Evolutionary conservation across 768 basidiomycete genomes (phyloP).

Genomic region (Candolleomyces aberdarensis): DNA sequence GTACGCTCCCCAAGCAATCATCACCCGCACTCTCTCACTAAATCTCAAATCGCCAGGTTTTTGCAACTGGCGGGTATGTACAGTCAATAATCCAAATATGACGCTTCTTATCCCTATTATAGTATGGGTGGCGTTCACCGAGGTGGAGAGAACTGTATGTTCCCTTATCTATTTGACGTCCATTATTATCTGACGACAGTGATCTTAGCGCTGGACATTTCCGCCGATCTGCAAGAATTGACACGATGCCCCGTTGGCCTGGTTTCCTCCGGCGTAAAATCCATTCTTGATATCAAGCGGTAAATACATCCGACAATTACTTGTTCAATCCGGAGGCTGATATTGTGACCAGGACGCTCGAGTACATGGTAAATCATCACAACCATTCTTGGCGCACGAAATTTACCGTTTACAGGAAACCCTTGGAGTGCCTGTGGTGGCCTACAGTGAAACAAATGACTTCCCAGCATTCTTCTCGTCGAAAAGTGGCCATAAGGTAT

Average conservation of each 20-base stretch:
- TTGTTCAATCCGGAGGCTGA: too few species aligned
- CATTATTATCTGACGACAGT: slow-evolving; percentile 2
- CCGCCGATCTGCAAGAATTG: slow-evolving; percentile 90
- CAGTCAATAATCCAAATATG: not conserved
- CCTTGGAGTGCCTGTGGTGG: slow-evolving; percentile 86
- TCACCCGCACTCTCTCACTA: not conserved
- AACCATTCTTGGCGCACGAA: not conserved
- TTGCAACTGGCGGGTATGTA: slow-evolving; percentile 87
- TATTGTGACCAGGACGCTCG: slow-evolving; percentile 54
- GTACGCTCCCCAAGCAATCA: slow-evolving; percentile 24
- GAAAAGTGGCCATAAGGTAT: slow-evolving; percentile 75
- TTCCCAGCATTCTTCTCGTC: slow-evolving; percentile 96
- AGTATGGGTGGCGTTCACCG: slow-evolving; percentile 39
- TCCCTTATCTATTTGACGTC: slow-evolving; percentile 1
- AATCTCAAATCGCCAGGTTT: slow-evolving; percentile 47
- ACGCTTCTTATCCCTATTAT: not conserved
- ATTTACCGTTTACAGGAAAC: slow-evolving; percentile 64
- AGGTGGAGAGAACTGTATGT: slow-evolving; percentile 47
- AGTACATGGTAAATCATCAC: slow-evolving; percentile 58
- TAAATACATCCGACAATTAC: too few species aligned
- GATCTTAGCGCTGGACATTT: slow-evolving; percentile 82
- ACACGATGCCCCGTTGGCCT: slow-evolving; percentile 87
- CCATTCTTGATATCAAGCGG: slow-evolving; percentile 91
- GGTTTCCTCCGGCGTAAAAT: slow-evolving; percentile 92
- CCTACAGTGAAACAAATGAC: slow-evolving; percentile 70